These are phyloP conservation scores for Salix brachista DNA, from an alignment of 345 rosid genomes.

Conservation along the genomic window DNA sequence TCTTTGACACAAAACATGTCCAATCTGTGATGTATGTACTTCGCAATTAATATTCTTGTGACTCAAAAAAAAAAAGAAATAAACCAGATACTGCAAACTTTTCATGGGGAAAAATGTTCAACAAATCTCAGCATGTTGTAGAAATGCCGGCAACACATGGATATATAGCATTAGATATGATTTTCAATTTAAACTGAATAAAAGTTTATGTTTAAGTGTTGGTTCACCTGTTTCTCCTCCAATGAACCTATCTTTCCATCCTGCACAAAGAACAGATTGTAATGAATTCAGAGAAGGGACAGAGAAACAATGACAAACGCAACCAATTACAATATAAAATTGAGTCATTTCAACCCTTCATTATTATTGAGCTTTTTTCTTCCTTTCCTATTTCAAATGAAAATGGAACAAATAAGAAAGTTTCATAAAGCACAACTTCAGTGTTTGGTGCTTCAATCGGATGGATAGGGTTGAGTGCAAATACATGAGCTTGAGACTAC, in stretches of 20 bases:
- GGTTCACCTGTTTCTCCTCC: constrained; percentile 78
- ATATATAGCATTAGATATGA: background rate
- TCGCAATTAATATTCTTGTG: background rate
- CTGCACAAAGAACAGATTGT: constrained; percentile 38
- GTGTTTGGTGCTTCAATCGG: background rate
- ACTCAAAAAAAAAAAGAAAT: background rate
- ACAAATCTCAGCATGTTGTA: background rate
- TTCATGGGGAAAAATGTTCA: background rate
- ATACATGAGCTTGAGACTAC: background rate
- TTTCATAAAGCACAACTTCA: background rate
- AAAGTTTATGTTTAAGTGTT: background rate
- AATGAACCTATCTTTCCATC: constrained; percentile 70
- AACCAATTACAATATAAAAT: background rate
- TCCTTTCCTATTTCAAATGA: background rate
- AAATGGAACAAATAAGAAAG: background rate
- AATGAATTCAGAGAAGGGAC: background rate
- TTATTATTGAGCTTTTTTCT: background rate
- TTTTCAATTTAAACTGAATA: background rate
- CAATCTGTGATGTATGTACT: background rate
- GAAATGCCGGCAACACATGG: background rate
- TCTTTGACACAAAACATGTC: background rate
- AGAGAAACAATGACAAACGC: background rate
- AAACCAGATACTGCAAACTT: background rate
- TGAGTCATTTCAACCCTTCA: background rate
- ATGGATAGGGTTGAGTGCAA: background rate